phyloP scores from a whole-genome alignment of 345 rosid genomes.

The Salix brachista region DNA sequence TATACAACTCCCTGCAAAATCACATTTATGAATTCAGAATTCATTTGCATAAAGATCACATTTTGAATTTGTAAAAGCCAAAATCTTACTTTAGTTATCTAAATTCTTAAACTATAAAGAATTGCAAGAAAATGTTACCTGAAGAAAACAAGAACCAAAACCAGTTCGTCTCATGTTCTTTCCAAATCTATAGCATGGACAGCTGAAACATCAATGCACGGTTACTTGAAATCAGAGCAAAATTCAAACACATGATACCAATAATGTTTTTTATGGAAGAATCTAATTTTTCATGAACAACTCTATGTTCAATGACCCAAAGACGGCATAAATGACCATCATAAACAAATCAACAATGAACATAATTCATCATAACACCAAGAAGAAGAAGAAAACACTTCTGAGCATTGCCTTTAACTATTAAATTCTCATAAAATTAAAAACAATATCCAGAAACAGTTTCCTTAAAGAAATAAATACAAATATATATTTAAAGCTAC shows the following conservation, averaged over 20 bases:
- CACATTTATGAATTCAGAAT: slow-evolving; percentile 10
- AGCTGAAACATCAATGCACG: slow-evolving; percentile 45
- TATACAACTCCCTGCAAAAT: slow-evolving; percentile 60
- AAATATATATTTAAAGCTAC: too few relatives aligned
- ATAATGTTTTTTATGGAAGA: too few relatives aligned
- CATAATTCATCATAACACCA: too few relatives aligned
- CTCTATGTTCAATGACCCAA: background rate
- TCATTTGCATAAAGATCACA: background rate
- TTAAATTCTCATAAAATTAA: too few relatives aligned
- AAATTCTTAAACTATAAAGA: background rate
- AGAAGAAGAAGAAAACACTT: too few relatives aligned
- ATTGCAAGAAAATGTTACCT: slow-evolving; percentile 37
- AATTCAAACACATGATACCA: background rate
- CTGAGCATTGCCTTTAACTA: background rate
- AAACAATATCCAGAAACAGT: too few relatives aligned
- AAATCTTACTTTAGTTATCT: too few relatives aligned
- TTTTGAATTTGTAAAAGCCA: slow-evolving; percentile 1
- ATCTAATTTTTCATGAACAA: too few relatives aligned
- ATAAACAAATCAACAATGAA: background rate
- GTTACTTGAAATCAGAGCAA: slow-evolving; percentile 8
- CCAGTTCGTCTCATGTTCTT: slow-evolving; percentile 84
- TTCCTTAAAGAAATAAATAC: too few relatives aligned
- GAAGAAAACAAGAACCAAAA: slow-evolving; percentile 75
- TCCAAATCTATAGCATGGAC: slow-evolving; percentile 92
- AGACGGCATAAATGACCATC: background rate